A percentile compares a stretch with the other conserved stretches of the same genome.
Conservation (phyloP, 192 early-diverging fungal species). For the Lobosporangium transversale region DNA sequence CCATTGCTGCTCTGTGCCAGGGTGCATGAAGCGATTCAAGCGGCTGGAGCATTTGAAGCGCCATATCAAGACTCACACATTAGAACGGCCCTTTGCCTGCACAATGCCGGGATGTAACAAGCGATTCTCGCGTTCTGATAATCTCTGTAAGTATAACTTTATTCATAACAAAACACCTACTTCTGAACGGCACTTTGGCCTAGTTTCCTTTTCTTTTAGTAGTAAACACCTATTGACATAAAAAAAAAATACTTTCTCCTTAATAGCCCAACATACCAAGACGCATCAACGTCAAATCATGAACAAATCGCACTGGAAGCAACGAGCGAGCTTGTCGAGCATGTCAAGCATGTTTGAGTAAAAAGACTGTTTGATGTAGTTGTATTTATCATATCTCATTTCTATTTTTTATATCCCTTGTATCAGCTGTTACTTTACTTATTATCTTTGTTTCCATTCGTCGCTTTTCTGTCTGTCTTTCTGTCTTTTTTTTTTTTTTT, state of each 20-base stretch:
- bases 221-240: neutral
- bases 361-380: too few relatives aligned
- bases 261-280: conserved; percentile 47
- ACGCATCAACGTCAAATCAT: conserved; percentile 44
- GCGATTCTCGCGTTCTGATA: conserved; percentile 80
- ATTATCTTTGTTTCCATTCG: too few relatives aligned
- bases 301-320: conserved; percentile 49
- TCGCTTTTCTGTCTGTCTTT: too few relatives aligned
- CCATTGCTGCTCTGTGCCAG: conserved; percentile 47
- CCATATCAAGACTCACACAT: conserved; percentile 82
- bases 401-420: too few relatives aligned
- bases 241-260: neutral
- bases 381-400: too few relatives aligned
- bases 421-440: too few relatives aligned
- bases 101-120: conserved; percentile 77
- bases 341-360: too few relatives aligned
- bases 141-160: conserved; percentile 65
- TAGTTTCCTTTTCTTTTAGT: neutral
- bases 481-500: too few relatives aligned
- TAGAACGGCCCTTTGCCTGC: conserved; percentile 76
- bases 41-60: conserved; percentile 83
- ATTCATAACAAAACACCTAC: neutral
- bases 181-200: neutral
- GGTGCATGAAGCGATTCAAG: conserved; percentile 71
- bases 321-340: too few relatives aligned